phyloP scores from a whole-genome alignment of 306 rosid genomes.

The Sechiopsis laciniata region DNA sequence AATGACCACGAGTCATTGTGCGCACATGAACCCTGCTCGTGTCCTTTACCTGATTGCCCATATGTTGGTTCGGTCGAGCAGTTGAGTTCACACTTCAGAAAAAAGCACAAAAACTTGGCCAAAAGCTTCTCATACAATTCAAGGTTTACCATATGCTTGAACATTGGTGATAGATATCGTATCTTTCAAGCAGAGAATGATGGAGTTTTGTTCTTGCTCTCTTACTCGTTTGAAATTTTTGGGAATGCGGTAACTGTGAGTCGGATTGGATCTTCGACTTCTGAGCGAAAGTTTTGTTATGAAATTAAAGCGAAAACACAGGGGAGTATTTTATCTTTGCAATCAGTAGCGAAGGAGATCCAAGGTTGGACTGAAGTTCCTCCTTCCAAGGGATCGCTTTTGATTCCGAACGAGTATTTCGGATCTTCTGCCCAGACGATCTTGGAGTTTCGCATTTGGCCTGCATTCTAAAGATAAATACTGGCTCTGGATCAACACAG shows the following conservation, averaged over 20 bases:
- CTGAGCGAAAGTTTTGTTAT: slow-evolving; percentile 32
- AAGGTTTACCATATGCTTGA: slow-evolving; percentile 27
- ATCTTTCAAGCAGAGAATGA: slow-evolving; percentile 49
- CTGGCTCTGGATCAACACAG: background rate
- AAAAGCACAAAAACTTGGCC: slow-evolving; percentile 35
- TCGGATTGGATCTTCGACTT: slow-evolving; percentile 44
- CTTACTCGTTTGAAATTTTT: slow-evolving; percentile 23
- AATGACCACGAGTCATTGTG: slow-evolving; percentile 57
- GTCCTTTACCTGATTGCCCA: slow-evolving; percentile 44
- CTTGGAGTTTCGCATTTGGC: slow-evolving; percentile 46
- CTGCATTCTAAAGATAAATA: background rate
- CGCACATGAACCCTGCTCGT: slow-evolving; percentile 45
- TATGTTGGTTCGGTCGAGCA: slow-evolving; percentile 42
- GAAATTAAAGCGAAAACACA: slow-evolving; percentile 38
- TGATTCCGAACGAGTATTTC: slow-evolving; percentile 40
- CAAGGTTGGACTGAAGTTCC: slow-evolving; percentile 23
- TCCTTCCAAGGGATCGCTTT: slow-evolving; percentile 31
- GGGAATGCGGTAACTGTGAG: slow-evolving; percentile 44
- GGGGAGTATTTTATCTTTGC: slow-evolving; percentile 32
- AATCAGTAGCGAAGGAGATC: slow-evolving; percentile 35
- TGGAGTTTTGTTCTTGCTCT: slow-evolving; percentile 42
- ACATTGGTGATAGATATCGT: slow-evolving; percentile 20
- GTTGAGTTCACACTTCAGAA: slow-evolving; percentile 43
- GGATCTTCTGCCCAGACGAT: slow-evolving; percentile 27
- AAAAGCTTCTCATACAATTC: slow-evolving; percentile 34